phyloP scores from a whole-genome alignment of 2,329 filamentous ascomycete species.

The Talaromyces atroroseus region DNA sequence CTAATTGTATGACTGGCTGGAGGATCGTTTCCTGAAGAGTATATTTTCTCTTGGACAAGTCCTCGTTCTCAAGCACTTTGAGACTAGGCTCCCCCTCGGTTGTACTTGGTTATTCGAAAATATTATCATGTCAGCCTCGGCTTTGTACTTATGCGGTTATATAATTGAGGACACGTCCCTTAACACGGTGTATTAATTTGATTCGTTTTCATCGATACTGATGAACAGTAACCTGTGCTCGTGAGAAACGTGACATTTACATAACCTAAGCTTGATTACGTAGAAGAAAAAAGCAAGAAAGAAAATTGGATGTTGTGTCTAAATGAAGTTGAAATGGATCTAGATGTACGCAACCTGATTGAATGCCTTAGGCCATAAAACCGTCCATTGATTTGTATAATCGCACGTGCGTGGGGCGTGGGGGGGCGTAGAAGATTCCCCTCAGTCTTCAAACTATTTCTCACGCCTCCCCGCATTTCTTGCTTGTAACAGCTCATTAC shows the following conservation, averaged over 20 bases:
- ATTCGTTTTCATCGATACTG: too few species aligned
- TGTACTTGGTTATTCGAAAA: neutral
- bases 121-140: neutral
- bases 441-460: neutral
- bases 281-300: too few species aligned
- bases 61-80: neutral
- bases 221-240: too few species aligned
- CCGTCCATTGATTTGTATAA: neutral
- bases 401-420: neutral
- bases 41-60: neutral
- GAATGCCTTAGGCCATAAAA: neutral
- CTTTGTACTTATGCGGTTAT: neutral
- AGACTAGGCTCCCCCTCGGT: neutral
- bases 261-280: too few species aligned
- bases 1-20: slow-evolving; percentile 9
- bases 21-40: neutral
- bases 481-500: neutral
- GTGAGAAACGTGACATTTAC: too few species aligned
- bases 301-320: too few species aligned
- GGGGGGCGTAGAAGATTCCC: too few species aligned
- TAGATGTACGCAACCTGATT: too few species aligned
- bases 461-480: neutral
- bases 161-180: neutral
- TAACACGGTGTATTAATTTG: too few species aligned
- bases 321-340: too few species aligned